These are phyloP conservation scores for Euphorbia pulcherrima DNA, from an alignment of 345 rosid species.

Conservation along the genomic window DNA sequence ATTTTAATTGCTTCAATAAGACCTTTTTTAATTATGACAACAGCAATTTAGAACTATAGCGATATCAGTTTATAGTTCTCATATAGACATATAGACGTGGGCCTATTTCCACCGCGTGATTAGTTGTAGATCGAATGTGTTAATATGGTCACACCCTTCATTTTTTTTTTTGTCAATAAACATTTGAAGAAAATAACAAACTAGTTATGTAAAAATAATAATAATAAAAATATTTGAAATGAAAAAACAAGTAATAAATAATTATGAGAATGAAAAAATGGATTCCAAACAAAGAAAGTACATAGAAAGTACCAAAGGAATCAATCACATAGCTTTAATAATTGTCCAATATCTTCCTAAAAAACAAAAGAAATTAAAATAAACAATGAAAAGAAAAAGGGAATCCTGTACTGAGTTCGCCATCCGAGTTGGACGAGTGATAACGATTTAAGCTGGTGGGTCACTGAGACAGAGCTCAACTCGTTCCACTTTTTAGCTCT, in stretches of 20 bases:
- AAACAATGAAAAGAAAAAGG: background rate
- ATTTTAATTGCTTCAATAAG: too few relatives aligned
- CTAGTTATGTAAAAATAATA: background rate
- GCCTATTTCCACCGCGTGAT: too few relatives aligned
- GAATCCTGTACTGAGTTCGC: background rate
- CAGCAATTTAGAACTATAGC: too few relatives aligned
- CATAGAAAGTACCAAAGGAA: slow-evolving; percentile 4
- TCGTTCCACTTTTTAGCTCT: slow-evolving; percentile 31
- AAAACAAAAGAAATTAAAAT: background rate
- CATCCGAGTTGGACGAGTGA: background rate
- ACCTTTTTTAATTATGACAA: too few relatives aligned
- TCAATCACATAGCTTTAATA: background rate
- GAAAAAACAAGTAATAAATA: background rate
- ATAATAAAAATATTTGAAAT: background rate
- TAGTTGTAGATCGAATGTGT: too few relatives aligned
- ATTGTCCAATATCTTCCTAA: background rate
- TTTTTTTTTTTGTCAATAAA: background rate
- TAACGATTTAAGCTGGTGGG: slow-evolving; percentile 15
- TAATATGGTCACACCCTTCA: too few relatives aligned
- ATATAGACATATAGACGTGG: too few relatives aligned
- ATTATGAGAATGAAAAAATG: background rate
- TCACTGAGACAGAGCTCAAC: slow-evolving; percentile 6
- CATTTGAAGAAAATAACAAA: too few relatives aligned
- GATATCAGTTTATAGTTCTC: too few relatives aligned
- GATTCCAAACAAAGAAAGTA: slow-evolving; percentile 5